phyloP scores from a whole-genome alignment of 2,329 filamentous ascomycete genomes.

The Cladobotryum mycophilum region DNA sequence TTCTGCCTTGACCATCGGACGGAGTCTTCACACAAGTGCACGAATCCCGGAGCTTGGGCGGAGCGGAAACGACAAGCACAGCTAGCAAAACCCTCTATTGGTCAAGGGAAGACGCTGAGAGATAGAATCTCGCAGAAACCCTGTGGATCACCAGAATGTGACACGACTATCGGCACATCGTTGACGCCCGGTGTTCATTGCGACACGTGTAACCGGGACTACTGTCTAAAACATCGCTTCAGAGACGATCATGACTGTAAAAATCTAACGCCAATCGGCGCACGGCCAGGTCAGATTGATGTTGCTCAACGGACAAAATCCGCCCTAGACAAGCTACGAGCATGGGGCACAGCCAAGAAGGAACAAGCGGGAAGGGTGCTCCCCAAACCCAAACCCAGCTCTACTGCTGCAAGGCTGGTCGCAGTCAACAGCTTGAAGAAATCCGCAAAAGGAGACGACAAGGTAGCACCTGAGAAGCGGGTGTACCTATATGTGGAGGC shows the following conservation, averaged over 20 bases:
- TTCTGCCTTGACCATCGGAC: slow-evolving; percentile 93
- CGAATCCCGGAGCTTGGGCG: slow-evolving; percentile 56
- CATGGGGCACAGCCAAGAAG: slow-evolving; percentile 74
- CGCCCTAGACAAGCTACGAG: slow-evolving; percentile 69
- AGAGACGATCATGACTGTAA: slow-evolving; percentile 78
- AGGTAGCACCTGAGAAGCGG: slow-evolving; percentile 73
- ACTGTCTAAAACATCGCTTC: slow-evolving; percentile 72
- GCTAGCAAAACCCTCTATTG: slow-evolving; percentile 46
- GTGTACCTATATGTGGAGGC: slow-evolving; percentile 89
- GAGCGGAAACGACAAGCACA: slow-evolving; percentile 49
- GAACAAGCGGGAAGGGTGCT: slow-evolving; percentile 52
- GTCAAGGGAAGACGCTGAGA: slow-evolving; percentile 47
- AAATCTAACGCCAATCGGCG: slow-evolving; percentile 59
- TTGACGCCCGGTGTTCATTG: slow-evolving; percentile 66
- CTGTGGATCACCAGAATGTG: slow-evolving; percentile 61
- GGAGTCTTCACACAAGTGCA: slow-evolving; percentile 71
- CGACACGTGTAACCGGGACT: slow-evolving; percentile 61
- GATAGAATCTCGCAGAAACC: slow-evolving; percentile 57
- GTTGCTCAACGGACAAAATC: slow-evolving; percentile 59
- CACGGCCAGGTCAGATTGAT: slow-evolving; percentile 38
- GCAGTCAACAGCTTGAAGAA: slow-evolving; percentile 77
- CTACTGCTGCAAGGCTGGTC: slow-evolving; percentile 56
- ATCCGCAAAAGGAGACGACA: slow-evolving; percentile 82
- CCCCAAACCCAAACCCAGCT: slow-evolving; percentile 57
- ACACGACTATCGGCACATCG: slow-evolving; percentile 63